Percentiles rank a stretch among this genome's conserved stretches.
phyloP scores from a whole-genome alignment of 2,329 filamentous ascomycete genomes.

The Fusarium nygamai region DNA sequence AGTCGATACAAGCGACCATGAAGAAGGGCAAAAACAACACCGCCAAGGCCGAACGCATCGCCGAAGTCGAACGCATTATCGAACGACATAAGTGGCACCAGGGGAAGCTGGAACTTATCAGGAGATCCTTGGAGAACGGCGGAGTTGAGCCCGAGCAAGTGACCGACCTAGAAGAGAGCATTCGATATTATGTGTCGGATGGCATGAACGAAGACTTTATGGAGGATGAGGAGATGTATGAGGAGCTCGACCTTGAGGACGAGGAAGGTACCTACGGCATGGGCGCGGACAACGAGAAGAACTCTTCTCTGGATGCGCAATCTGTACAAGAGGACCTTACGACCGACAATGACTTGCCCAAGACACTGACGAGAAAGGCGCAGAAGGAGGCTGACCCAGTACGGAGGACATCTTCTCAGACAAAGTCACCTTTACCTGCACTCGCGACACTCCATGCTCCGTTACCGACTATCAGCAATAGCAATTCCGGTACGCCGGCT shows the following conservation, averaged over 20 bases:
- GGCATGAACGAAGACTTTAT: slow-evolving; percentile 89
- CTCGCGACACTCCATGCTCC: slow-evolving; percentile 88
- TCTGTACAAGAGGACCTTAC: slow-evolving; percentile 85
- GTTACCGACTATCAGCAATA: slow-evolving; percentile 69
- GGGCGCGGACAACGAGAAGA: slow-evolving; percentile 80
- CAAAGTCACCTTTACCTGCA: slow-evolving; percentile 94
- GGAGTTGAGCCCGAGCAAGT: slow-evolving; percentile 89
- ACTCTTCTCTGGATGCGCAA: slow-evolving; percentile 94
- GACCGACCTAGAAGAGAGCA: slow-evolving; percentile 87
- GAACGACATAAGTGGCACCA: slow-evolving; percentile 98
- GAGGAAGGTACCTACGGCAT: slow-evolving; percentile 91
- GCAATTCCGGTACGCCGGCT: slow-evolving; percentile 61
- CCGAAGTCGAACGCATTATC: slow-evolving; percentile 83
- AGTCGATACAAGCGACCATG: slow-evolving; percentile 84
- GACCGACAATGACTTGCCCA: slow-evolving; percentile 65
- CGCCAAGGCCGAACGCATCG: slow-evolving; percentile 85
- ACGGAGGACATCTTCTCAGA: slow-evolving; percentile 81
- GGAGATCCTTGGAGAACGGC: slow-evolving; percentile 91
- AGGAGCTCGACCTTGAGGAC: slow-evolving; percentile 90
- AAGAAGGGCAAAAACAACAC: slow-evolving; percentile 95
- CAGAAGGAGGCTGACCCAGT: slow-evolving; percentile 67
- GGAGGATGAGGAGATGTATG: slow-evolving; percentile 94
- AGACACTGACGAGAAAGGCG: slow-evolving; percentile 63
- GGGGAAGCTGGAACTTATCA: slow-evolving; percentile 88
- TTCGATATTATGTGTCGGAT: slow-evolving; percentile 94